Conservation (phyloP, 139 green algal species). For the Coccomyxa sp. region DNA sequence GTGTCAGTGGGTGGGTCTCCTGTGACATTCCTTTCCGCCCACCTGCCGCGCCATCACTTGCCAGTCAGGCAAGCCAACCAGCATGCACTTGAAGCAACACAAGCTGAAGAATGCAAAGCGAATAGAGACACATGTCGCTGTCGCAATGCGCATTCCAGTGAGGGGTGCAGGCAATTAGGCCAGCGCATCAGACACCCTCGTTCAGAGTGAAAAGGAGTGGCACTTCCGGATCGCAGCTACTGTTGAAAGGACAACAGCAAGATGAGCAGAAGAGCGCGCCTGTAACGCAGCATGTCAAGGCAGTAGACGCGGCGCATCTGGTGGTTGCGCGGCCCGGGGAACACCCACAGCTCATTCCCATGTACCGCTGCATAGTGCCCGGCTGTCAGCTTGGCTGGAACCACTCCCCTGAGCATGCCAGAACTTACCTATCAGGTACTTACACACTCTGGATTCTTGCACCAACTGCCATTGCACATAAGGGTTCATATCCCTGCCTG, state of each 20-base stretch:
- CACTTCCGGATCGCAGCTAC: no score
- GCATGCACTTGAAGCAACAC: no score
- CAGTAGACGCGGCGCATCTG: constrained; percentile 34
- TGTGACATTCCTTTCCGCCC: constrained; percentile 18
- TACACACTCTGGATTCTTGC: neutral
- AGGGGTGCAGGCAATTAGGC: no score
- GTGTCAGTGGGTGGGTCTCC: constrained; percentile 23
- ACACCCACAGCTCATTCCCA: constrained; percentile 34
- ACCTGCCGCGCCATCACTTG: neutral
- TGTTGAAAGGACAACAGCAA: no score
- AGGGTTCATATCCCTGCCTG: no score
- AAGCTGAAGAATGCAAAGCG: no score
- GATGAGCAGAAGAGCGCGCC: neutral
- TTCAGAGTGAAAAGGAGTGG: no score
- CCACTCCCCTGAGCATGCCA: constrained; percentile 2
- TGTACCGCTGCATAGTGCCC: constrained; percentile 29
- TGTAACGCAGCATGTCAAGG: constrained; percentile 21
- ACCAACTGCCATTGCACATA: neutral
- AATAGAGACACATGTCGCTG: no score
- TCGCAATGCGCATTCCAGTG: no score
- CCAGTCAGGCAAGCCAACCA: no score
- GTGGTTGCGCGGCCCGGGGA: constrained; percentile 31
- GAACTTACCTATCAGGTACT: neutral
- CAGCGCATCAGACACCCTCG: no score
- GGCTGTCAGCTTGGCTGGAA: constrained; percentile 22